Evolutionary conservation across 768 basidiomycete species (phyloP), one percentile per base, ranked within the genome.

Genomic region (Pulveroboletus sp.): DNA sequence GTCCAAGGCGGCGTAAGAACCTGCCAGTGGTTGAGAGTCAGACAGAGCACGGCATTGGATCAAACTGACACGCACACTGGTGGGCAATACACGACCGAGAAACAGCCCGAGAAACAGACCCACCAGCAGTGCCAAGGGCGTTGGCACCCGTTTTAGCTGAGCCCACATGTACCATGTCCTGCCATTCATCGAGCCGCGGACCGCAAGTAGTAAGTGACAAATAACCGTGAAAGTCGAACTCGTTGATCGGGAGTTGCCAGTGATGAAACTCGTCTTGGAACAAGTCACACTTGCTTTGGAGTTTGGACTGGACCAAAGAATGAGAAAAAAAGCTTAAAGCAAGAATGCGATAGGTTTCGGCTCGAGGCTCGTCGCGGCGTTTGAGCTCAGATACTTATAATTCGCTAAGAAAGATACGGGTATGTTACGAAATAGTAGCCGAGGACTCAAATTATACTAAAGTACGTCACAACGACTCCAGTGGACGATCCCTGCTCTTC

Each of bases 51-150:
- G 17, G 33, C 32, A 1, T 21, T 6, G 9, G 16, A 33, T 40
- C 5, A 19, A 36, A 40, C 17, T 29, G 32, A 50, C 11, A 63
- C 70, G 40, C 52, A 71, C 69, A 23, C 56, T 60, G 39, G 48
- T 59, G 32, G 81, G 78, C 43, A 78, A 40, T 2, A 76, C 54
- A 20, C 77, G 69, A 6, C 84, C 76, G 35, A 87, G 67, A 25
- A 87, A 42, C 35, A 85, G 66, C 20, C 86, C 86, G 23, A 82
- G 64, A 23, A 85, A 50, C 6, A 90, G 66, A 29, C 87, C 88
- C 49, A 89, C 62, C 42, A 77, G 63, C 31, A 90, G 57, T 4
- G 80, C 82, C 13, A 79, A 50, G 2, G 81, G 73, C 1, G 81
- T 76, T 9, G 84, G 78, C 37, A 82, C 64, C 41, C 75, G 70